phyloP scores from a whole-genome alignment of 2,329 filamentous ascomycete species.

The Ceratocystis harringtonii region DNA sequence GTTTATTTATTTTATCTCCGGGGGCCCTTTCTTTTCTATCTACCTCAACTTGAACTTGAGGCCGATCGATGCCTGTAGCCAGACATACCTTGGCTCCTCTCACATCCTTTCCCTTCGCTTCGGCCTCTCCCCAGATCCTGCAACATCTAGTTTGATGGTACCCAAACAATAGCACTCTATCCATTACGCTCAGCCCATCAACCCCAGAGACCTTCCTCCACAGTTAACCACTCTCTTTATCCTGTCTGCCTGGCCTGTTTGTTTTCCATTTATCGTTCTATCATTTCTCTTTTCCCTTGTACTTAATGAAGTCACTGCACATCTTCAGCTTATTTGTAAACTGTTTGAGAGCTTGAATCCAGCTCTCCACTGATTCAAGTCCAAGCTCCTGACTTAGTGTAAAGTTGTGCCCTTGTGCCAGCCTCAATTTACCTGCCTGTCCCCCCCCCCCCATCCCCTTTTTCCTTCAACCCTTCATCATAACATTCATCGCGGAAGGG shows the following conservation, averaged over 20 bases:
- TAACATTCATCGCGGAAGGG: conserved; percentile 36
- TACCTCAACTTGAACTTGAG: neutral
- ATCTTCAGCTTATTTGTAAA: neutral
- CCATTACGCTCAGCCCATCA: neutral
- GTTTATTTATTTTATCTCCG: neutral
- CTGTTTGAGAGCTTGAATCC: neutral
- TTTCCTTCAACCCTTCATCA: conserved; percentile 21
- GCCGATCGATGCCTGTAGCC: neutral
- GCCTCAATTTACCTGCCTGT: neutral
- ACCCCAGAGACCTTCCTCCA: neutral
- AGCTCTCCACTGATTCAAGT: neutral
- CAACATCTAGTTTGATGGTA: neutral
- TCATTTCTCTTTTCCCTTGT: neutral
- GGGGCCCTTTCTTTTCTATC: neutral
- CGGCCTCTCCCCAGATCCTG: conserved; percentile 1
- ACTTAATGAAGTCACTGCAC: neutral
- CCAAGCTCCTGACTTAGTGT: neutral
- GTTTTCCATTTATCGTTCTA: neutral
- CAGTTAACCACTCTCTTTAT: neutral
- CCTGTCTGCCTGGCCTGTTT: neutral
- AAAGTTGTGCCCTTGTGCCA: neutral
- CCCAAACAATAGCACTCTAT: conserved; percentile 2
- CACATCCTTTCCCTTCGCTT: conserved; percentile 3
- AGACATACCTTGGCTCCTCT: neutral
- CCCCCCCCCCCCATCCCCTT: conserved; percentile 18